Evolutionary conservation across 768 basidiomycete genomes (phyloP).

Genomic region (Russula compacta): DNA sequence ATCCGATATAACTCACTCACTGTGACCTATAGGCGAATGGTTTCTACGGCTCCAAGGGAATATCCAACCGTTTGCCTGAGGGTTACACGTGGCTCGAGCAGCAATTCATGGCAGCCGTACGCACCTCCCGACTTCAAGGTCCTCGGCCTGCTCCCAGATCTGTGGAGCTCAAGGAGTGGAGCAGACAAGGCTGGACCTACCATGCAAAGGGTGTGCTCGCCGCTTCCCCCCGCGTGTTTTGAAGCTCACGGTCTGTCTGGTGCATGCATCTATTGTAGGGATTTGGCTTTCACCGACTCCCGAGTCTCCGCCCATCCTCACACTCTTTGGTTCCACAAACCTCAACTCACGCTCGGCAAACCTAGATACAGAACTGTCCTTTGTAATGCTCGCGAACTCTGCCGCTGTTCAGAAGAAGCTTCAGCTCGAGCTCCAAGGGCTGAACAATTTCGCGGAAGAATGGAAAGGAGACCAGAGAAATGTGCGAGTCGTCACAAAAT

Average conservation of each 20-base stretch:
- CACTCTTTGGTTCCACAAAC: slow-evolving; percentile 92
- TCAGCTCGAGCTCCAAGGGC: slow-evolving; percentile 42
- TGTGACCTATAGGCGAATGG: slow-evolving; percentile 70
- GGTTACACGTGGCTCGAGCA: slow-evolving; percentile 87
- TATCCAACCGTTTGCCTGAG: slow-evolving; percentile 92
- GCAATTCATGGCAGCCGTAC: slow-evolving; percentile 64
- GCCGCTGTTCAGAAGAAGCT: slow-evolving; percentile 38
- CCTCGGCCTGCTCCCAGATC: slow-evolving; percentile 31
- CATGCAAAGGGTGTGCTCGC: slow-evolving; percentile 80
- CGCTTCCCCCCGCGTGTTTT: neutral
- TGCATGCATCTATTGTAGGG: slow-evolving; percentile 36
- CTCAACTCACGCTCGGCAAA: slow-evolving; percentile 85
- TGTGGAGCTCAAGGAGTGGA: slow-evolving; percentile 82
- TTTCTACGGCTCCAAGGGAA: slow-evolving; percentile 80
- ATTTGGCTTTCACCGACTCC: slow-evolving; percentile 70
- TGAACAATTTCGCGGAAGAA: slow-evolving; percentile 39
- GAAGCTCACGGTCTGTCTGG: neutral
- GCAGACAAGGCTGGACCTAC: slow-evolving; percentile 87
- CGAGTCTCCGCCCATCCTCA: slow-evolving; percentile 48
- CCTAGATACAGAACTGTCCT: slow-evolving; percentile 87
- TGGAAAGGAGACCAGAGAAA: slow-evolving; percentile 54
- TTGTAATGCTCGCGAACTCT: slow-evolving; percentile 68
- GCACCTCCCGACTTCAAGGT: slow-evolving; percentile 30
- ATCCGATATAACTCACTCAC: slow-evolving; percentile 4
- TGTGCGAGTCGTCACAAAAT: slow-evolving; percentile 55